Base-by-base conservation (phyloP, 176 grass and related monocot genomes). In the Oryza australiensis region DNA sequence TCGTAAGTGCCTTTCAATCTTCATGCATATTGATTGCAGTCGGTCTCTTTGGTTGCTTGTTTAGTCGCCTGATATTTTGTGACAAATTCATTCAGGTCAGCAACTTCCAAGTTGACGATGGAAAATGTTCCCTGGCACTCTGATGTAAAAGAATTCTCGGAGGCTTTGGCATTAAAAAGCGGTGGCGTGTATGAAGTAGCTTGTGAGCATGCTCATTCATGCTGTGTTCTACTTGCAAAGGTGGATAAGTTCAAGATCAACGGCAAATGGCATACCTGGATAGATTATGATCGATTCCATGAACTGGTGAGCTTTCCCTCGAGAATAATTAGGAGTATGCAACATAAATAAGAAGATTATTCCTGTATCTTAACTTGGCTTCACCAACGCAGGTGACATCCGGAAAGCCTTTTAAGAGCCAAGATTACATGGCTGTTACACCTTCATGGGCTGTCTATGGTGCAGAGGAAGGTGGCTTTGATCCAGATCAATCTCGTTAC, bases 41-140 rank as follows among this genome's bases (percentile, higher is more conserved):
- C 24, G 77, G 32, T 7, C 28, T 78, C 64, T n/a, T 35, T 1
- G 23, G 6, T 80, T 79, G 14, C 48, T 66, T 20, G 41, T 45
- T 70, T 74, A 29, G 32, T 63, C 38, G 64, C 4, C 45, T 79
- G 30, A 68, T 66, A 62, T 63, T 72, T 38, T 60, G 40, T 18
- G 35, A 43, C 59, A 38, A 86, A 86, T 82, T 60, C 10, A 26
- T 79, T 68, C 85, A 98, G 96, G 40, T 93, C 96, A 48, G 87
- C 90, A 63, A 95, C 96, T 38, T 98, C 96, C 69, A 98, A 98
- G 64, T 81, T 98, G 90, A 98, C 96, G 57, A 98, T 95, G 96
- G 96, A 98, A 68, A 98, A 98, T 89, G 96, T 95, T 35, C 96
- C 96, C 2, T 98, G 96, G 93, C 96, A 98, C 41, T 80, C 91